These are phyloP conservation scores for Syzygium syzygioides DNA, from an alignment of 441 rosid genomes.

Conservation along the genomic window DNA sequence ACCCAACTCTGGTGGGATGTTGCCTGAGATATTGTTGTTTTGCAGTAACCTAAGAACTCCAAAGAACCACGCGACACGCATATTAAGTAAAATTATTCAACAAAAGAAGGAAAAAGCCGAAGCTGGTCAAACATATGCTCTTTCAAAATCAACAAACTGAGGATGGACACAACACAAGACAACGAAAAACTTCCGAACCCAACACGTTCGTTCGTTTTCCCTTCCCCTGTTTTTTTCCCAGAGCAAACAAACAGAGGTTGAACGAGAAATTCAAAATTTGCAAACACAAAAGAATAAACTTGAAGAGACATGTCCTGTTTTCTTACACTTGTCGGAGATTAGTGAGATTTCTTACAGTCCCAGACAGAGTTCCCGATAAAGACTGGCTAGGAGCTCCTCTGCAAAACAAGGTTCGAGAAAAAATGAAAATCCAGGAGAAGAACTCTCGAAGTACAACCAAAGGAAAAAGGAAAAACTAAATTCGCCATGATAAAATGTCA, in stretches of 20 bases:
- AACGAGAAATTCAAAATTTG: neutral
- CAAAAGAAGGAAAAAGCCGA: neutral
- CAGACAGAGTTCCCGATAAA: slow-evolving; percentile 73
- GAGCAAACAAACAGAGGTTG: neutral
- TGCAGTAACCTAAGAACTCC: slow-evolving; percentile 57
- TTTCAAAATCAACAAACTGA: neutral
- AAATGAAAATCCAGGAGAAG: neutral
- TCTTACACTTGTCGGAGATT: slow-evolving; percentile 84
- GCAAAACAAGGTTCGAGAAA: slow-evolving; percentile 6
- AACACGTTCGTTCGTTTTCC: neutral
- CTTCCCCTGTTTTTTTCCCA: neutral
- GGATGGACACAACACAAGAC: neutral
- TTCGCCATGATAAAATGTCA: neutral
- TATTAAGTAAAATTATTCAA: neutral
- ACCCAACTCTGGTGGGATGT: slow-evolving; percentile 65
- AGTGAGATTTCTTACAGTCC: slow-evolving; percentile 64
- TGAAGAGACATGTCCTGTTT: neutral
- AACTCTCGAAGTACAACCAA: neutral
- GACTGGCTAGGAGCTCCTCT: slow-evolving; percentile 94
- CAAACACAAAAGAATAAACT: neutral
- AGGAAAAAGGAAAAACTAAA: neutral
- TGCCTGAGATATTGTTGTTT: slow-evolving; percentile 78
- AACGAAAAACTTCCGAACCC: neutral
- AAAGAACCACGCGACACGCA: neutral
- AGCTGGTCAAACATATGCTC: neutral